phyloP scores from a whole-genome alignment of 2,329 filamentous ascomycete genomes.

The Westerdykella aurantiaca region DNA sequence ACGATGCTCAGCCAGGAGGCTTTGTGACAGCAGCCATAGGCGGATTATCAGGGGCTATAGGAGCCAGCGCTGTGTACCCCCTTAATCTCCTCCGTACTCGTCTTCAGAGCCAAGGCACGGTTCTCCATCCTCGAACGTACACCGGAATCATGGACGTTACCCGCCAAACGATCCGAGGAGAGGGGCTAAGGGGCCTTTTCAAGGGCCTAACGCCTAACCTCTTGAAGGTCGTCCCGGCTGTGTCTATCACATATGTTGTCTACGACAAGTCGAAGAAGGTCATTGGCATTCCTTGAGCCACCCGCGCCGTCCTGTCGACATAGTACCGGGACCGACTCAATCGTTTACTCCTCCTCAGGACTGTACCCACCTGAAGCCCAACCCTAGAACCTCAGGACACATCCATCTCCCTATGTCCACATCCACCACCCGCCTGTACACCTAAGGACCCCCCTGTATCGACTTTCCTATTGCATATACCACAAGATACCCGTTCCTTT shows the following conservation, averaged over 20 bases:
- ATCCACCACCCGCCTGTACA: background rate
- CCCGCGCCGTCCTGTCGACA: background rate
- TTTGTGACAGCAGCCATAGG: constrained; percentile 84
- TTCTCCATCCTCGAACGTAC: constrained; percentile 85
- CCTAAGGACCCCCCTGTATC: background rate
- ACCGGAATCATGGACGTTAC: constrained; percentile 87
- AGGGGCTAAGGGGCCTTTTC: constrained; percentile 82
- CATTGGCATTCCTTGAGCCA: constrained; percentile 28
- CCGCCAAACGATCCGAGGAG: constrained; percentile 70
- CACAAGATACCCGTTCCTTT: constrained; percentile 23
- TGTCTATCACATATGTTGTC: constrained; percentile 63
- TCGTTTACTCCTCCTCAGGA: background rate
- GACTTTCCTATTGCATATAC: constrained; percentile 22
- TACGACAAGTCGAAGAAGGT: constrained; percentile 40
- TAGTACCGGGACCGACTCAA: background rate
- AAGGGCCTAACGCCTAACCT: constrained; percentile 93
- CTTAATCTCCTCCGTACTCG: constrained; percentile 88
- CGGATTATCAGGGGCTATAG: constrained; percentile 83
- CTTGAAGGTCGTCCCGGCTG: constrained; percentile 89
- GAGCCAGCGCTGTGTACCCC: constrained; percentile 90
- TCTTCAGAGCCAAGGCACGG: constrained; percentile 88
- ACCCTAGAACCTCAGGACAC: background rate
- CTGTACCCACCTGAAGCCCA: background rate
- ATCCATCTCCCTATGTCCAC: background rate
- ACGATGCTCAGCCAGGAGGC: constrained; percentile 69